Base-by-base conservation (phyloP, 495 filamentous ascomycete genomes). In the Penicillium tannophilum region DNA sequence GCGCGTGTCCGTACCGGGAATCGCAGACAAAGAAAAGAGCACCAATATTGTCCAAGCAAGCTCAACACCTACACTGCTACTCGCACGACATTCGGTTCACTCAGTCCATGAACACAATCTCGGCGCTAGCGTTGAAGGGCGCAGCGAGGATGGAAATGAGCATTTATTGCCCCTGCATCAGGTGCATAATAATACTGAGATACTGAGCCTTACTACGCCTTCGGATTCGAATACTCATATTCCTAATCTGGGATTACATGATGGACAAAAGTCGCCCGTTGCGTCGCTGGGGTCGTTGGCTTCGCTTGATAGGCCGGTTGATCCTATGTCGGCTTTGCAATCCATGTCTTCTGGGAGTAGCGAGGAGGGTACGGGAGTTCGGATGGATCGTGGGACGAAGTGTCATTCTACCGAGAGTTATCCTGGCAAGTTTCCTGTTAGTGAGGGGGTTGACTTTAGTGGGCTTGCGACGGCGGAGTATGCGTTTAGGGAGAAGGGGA, bases 371-470 rank as follows among this genome's bases (percentile, higher is more conserved):
- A 2, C 44, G 36, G 31, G 59, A 19, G 6, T 57, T 39, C 55
- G 48, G 28, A 35, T 65, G 50, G 43, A 41, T 2, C 58, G 56
- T 6, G 20, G 17, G n/a, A 14, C 50, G 11, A 68, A 68, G 36
- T 62, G 49, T 20, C 60, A 57, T 9, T 76, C 71, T 26, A 66
- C 64, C 1, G 72, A 72, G 55, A 76, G 71, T 47, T 76, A 67
- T 54, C 74, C 72, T 1, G 72, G 72, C 3, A 55, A 63, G 50
- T 76, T 75, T 47, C 72, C 74, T 30, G 63, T 74, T 4, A 75
- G 74, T 42, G 72, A 74, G 54, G 60, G 63, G 1, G 14, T 67
- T 63, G 66, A 72, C 17, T 63, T 50, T 55, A 67, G 64, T 52
- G 59, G 56, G 8, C 54, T 74, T 57, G 72, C 69, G 9, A 70